Evolutionary conservation across 2,329 filamentous ascomycete species (phyloP), one percentile per base, ranked within the genome.

Genomic region (Teratosphaeria nubilosa): DNA sequence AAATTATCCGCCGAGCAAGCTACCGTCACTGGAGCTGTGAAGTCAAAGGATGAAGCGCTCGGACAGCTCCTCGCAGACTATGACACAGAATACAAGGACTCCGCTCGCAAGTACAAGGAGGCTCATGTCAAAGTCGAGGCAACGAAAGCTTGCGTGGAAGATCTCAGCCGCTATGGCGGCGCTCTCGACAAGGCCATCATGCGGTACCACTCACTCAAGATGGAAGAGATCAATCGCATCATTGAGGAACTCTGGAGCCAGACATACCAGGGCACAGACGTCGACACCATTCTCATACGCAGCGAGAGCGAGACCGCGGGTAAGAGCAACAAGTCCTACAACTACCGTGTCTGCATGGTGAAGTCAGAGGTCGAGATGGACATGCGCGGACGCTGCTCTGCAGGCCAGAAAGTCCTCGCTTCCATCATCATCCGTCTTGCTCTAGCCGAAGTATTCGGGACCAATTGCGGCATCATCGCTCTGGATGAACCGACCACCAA

Each of bases 281-380:
- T 99, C 57, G 94, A 99, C 76, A 94, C 89, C 1, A 96, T 99
- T 70, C 82, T 95, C 69, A 97, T 99, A 75, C 87, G 88, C 48
- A 96, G 91, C 20, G 92, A 97, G 73, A 64, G 56, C 66, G 94
- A 97, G 71, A 84, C 82, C 53, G 79, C 79, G 48, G 24, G 22
- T 9, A 83, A 84, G 58, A 86, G 84, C 56, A 91, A 90, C 68
- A 86, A 90, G 67, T 88, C 81, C 62, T 97, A 97, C 81, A 97
- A 99, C 75, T 99, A 99, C 78, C 89, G 94, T 53, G 78, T 99
- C 5, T 91, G 90, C 74, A 99, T 99, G 94, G 85, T 96, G 66
- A 99, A 99, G 77, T 87, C 92, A 71, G 91, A 95, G 69, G 90
- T 88, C 0, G 94, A 99, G 74, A 96, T 99, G 91, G 94, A 99